Percentiles rank a stretch among this genome's conserved stretches.
Evolutionary conservation across 768 basidiomycete species (phyloP).

Genomic region (Naganishia kalamii): DNA sequence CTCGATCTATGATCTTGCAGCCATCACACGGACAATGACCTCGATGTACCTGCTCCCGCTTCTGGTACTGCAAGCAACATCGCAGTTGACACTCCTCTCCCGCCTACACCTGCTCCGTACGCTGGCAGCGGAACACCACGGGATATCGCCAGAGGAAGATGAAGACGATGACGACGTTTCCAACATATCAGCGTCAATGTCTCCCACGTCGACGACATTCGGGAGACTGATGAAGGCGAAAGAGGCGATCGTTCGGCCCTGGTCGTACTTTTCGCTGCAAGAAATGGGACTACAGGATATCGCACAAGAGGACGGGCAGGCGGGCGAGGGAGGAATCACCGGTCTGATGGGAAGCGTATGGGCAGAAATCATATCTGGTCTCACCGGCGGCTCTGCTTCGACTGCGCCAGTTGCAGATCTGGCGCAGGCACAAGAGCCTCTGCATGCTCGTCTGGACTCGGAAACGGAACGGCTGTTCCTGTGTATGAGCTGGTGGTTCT

Average conservation of each 20-base stretch:
- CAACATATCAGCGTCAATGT: neutral
- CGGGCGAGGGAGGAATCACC: conserved; percentile 44
- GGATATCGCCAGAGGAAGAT: neutral
- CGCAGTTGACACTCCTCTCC: conserved; percentile 80
- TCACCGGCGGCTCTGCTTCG: neutral
- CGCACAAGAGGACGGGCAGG: conserved; percentile 35
- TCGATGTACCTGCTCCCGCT: conserved; percentile 79
- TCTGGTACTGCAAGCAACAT: conserved; percentile 73
- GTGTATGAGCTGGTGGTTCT: conserved; percentile 85
- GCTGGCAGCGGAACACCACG: conserved; percentile 36
- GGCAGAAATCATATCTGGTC: conserved; percentile 1
- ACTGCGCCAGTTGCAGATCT: neutral
- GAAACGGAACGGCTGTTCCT: conserved; percentile 73
- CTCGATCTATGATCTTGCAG: conserved; percentile 48
- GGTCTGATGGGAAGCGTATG: conserved; percentile 36
- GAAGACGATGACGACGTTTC: conserved; percentile 26
- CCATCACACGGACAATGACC: conserved; percentile 79
- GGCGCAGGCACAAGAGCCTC: neutral
- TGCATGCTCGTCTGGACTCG: conserved; percentile 41
- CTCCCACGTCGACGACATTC: neutral
- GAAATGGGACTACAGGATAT: conserved; percentile 25
- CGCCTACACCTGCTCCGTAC: conserved; percentile 55
- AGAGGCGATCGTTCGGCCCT: conserved; percentile 12
- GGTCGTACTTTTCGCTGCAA: conserved; percentile 22
- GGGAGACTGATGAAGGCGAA: neutral